Conservation (phyloP, 2,329 filamentous ascomycete genomes). For the Aspergillus clavatus region DNA sequence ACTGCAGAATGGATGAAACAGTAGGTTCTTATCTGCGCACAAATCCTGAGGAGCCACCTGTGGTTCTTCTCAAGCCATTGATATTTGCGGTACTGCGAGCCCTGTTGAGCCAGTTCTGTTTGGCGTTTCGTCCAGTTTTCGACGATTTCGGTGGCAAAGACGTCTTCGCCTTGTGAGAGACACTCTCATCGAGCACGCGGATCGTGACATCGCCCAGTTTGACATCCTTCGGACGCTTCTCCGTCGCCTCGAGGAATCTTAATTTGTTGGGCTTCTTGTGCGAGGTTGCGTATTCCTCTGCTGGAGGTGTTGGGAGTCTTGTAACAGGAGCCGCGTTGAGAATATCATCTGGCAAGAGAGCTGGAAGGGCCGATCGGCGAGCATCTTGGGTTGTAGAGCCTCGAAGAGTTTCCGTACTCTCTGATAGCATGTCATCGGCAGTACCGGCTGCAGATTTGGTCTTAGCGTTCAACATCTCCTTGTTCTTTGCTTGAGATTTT, state of each 20-base stretch:
- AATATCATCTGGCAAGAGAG: conserved; percentile 49
- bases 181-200: conserved; percentile 42
- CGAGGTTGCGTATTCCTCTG: conserved; percentile 22
- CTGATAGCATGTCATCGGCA: conserved; percentile 35
- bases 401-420: conserved; percentile 40
- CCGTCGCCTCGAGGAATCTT: conserved; percentile 46
- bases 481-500: conserved; percentile 37
- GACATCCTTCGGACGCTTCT: conserved; percentile 49
- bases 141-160: conserved; percentile 44
- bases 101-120: conserved; percentile 38
- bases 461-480: conserved; percentile 22
- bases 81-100: conserved; percentile 27
- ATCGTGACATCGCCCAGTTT: conserved; percentile 47
- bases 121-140: conserved; percentile 34
- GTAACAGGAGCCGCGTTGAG: conserved; percentile 43
- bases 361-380: conserved; percentile 41
- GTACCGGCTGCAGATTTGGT: conserved; percentile 6
- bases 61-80: conserved; percentile 36
- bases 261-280: conserved; percentile 40
- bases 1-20: not conserved
- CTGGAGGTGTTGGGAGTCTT: conserved; percentile 44
- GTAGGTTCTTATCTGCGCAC: conserved; percentile 26
- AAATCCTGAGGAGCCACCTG: conserved; percentile 35
- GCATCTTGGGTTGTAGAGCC: conserved; percentile 34
- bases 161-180: conserved; percentile 32